Conservation (phyloP, 2,329 filamentous ascomycete genomes). For the Shiraia sp. region DNA sequence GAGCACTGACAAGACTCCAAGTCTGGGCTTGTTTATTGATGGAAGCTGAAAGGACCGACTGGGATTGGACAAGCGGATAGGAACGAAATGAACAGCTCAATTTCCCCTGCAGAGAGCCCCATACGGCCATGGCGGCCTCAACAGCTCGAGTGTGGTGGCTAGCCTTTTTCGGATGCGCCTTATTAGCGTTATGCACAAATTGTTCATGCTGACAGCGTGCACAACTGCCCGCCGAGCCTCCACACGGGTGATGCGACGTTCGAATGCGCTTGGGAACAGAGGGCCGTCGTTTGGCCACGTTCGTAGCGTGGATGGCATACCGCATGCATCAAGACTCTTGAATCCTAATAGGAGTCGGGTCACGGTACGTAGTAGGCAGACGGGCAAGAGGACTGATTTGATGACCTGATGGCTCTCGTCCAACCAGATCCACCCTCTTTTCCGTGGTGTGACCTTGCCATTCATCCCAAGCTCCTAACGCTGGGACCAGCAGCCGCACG, state of each 20-base stretch:
- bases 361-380: too few species aligned
- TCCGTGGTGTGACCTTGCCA: too few species aligned
- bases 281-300: too few species aligned
- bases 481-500: too few species aligned
- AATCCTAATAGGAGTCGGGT: too few species aligned
- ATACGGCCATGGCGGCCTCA: constrained; percentile 25
- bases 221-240: constrained; percentile 10
- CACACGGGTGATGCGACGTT: too few species aligned
- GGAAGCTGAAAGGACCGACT: constrained; percentile 25
- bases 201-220: constrained; percentile 13
- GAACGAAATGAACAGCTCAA: constrained; percentile 40
- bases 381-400: too few species aligned
- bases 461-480: background rate
- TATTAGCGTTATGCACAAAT: constrained; percentile 18
- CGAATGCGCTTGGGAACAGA: too few species aligned
- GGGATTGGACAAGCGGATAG: constrained; percentile 17
- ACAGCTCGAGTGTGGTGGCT: constrained; percentile 24
- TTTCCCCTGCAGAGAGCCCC: constrained; percentile 34
- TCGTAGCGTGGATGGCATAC: too few species aligned
- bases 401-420: too few species aligned
- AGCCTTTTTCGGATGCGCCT: constrained; percentile 15
- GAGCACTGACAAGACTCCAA: constrained; percentile 26
- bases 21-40: constrained; percentile 38
- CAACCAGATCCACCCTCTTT: too few species aligned
- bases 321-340: too few species aligned